These are phyloP conservation scores for Claviceps citrina DNA, from an alignment of 2,329 filamentous ascomycete genomes.

Conservation along the genomic window DNA sequence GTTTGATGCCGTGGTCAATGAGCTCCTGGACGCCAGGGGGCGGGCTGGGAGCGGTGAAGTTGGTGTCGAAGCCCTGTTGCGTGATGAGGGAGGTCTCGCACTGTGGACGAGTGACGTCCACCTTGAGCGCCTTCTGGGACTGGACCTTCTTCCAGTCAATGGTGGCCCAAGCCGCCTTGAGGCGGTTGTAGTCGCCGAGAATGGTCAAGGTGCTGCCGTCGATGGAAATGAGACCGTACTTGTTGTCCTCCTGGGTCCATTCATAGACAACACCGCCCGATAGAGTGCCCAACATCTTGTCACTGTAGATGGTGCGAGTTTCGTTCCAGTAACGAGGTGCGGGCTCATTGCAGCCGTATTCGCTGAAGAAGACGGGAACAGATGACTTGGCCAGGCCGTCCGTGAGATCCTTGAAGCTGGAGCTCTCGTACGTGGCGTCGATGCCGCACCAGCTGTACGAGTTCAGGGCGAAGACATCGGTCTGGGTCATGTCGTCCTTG, in stretches of 20 bases:
- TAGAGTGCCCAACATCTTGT: slow-evolving; percentile 52
- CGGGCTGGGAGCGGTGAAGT: slow-evolving; percentile 60
- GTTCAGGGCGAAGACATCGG: slow-evolving; percentile 66
- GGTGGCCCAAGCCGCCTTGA: slow-evolving; percentile 59
- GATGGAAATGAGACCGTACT: slow-evolving; percentile 50
- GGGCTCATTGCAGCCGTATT: slow-evolving; percentile 63
- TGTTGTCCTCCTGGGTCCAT: slow-evolving; percentile 55
- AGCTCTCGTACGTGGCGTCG: slow-evolving; percentile 44
- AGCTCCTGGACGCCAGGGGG: slow-evolving; percentile 55
- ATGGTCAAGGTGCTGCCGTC: slow-evolving; percentile 42
- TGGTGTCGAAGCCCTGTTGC: slow-evolving; percentile 51
- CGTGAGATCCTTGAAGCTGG: slow-evolving; percentile 48
- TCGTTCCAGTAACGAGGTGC: slow-evolving; percentile 63
- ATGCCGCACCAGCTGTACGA: slow-evolving; percentile 53
- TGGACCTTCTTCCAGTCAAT: slow-evolving; percentile 57
- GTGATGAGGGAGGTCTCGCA: slow-evolving; percentile 56
- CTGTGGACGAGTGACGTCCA: slow-evolving; percentile 36
- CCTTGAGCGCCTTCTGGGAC: slow-evolving; percentile 40
- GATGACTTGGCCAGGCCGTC: slow-evolving; percentile 48
- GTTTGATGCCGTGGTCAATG: slow-evolving; percentile 60
- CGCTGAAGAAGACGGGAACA: slow-evolving; percentile 69
- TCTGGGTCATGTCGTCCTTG: slow-evolving; percentile 44
- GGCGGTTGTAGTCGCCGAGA: slow-evolving; percentile 52
- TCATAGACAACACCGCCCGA: slow-evolving; percentile 72
- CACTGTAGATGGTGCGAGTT: slow-evolving; percentile 54